These are phyloP conservation scores for Camptophora hylomeconis DNA, from an alignment of 2,329 filamentous ascomycete genomes.

Conservation along the genomic window DNA sequence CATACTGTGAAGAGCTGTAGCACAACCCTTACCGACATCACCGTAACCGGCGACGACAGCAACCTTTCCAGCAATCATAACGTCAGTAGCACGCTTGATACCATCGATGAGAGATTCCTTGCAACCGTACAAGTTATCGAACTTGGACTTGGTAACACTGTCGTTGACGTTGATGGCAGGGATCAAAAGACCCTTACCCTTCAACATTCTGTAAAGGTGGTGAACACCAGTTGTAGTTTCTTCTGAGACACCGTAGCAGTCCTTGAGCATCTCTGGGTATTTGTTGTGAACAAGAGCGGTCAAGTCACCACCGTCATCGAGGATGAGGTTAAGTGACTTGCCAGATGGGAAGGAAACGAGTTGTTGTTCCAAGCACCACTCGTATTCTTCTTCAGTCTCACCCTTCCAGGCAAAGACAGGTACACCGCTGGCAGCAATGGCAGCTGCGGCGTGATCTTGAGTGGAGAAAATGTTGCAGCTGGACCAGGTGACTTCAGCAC, in stretches of 20 bases:
- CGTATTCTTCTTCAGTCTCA: constrained; percentile 99
- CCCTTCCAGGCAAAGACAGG: constrained; percentile 78
- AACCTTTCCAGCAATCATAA: constrained; percentile 99
- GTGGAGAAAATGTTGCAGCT: constrained; percentile 99
- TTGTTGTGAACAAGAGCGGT: constrained; percentile 93
- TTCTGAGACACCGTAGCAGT: constrained; percentile 96
- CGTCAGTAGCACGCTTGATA: constrained; percentile 99
- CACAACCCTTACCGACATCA: constrained; percentile 98
- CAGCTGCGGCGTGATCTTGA: constrained; percentile 94
- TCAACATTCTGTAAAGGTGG: constrained; percentile 98
- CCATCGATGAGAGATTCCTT: constrained; percentile 96
- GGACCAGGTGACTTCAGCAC: constrained; percentile 97
- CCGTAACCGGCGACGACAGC: constrained; percentile 95
- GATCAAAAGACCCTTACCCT: constrained; percentile 75
- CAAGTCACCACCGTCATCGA: constrained; percentile 95
- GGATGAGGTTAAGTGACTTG: constrained; percentile 95
- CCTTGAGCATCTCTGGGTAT: constrained; percentile 96
- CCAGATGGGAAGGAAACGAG: constrained; percentile 90
- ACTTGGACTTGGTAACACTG: constrained; percentile 99
- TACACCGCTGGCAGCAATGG: constrained; percentile 85
- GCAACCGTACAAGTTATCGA: constrained; percentile 99
- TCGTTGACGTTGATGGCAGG: constrained; percentile 99
- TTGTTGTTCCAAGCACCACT: constrained; percentile 99
- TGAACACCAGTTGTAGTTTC: constrained; percentile 99
- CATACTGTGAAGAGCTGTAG: constrained; percentile 90